Base-by-base conservation (phyloP, 495 filamentous ascomycete genomes). In the Apodospora peruviana region DNA sequence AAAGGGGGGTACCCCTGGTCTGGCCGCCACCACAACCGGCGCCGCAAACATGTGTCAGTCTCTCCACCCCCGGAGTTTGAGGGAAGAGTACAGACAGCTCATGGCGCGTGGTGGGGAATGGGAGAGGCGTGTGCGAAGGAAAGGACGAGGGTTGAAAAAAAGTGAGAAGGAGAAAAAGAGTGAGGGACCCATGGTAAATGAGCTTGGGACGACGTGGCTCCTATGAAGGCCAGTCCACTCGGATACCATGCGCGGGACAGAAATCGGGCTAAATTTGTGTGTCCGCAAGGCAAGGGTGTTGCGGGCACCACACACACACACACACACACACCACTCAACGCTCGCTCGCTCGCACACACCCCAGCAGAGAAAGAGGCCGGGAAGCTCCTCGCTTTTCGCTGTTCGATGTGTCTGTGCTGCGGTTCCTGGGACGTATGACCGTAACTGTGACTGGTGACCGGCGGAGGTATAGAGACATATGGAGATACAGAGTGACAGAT, bases 121-220 rank as follows among this genome's bases (percentile, higher is more conserved):
- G 60, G 53, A 55, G 59, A 57, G 43, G 38, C 50, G 40, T 55
- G 51, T 44, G 35, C 37, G 46, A 41, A 48, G 44, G 50, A 32
- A 58, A n/a, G n/a, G n/a, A n/a, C n/a, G n/a, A n/a, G n/a, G n/a
- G n/a, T n/a, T n/a, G n/a, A n/a, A n/a, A n/a, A n/a, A n/a, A n/a
- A n/a, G n/a, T n/a, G n/a, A n/a, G 7, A 32, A 32, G 27, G 27
- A 32, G 27, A 32, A 32, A 32, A 14, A 32, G 14, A 32, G 14
- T 7, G 14, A 14, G 14, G 14, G 7, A 14, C 7, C 55, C 44
- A 50, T 47, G 54, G 47, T 55, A 52, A 62, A 57, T 65, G 61
- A 65, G 56, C 58, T 54, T 51, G 59, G 61, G 53, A 59, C 64
- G 45, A 67, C 64, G 64, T 67, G 64, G 64, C 64, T 67, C 64